Evolutionary conservation across 2,329 filamentous ascomycete species (phyloP), one percentile per base, ranked within the genome.

Genomic region (Colletotrichum gigasporum): DNA sequence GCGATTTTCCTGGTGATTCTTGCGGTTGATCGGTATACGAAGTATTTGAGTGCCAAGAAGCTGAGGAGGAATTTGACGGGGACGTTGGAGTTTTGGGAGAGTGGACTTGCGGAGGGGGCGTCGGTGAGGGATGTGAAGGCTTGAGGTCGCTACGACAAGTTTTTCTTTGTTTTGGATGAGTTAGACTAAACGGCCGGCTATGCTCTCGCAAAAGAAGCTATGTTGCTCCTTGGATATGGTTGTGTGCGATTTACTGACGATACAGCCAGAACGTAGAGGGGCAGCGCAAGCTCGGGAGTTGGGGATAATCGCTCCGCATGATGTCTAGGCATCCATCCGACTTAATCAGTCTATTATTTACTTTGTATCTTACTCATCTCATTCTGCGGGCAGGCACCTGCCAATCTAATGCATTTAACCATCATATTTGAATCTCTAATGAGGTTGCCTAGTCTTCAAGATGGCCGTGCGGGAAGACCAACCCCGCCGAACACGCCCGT

Each of bases 31-130:
- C 59, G 63, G 12, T 62, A 24, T 30, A 62, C 63, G 6, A 65
- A 62, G n/a, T 32, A 62, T 9, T 24, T 65, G 24, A 65, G 51
- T n/a, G 63, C 63, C 12, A 56, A 62, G 24, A 61, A 42, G 4
- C 30, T 62, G n/a, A 50, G 63, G 24, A 52, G 57, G 2, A 62
- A 65, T n/a, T 12, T 62, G 30, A 65, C 51, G 5, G 63, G 45
- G n/a, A 28, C 26, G 3, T 16, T 48, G 11, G 50, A 57, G 11
- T 39, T 30, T 12, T 65, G 59, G 37, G 57, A 65, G 34, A 56
- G 47, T 7, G 54, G 20, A 0, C 24, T 44, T 56, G 24, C 37
- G 20, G 30, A 52, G 22, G 20, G 34, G 12, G 22, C 37, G 18
- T 39, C 32, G 14, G 32, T 37, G 20, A 14, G 12, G 2, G 35